These are phyloP conservation scores for Lentinula lateritia DNA, from an alignment of 768 basidiomycete genomes.

Conservation along the genomic window DNA sequence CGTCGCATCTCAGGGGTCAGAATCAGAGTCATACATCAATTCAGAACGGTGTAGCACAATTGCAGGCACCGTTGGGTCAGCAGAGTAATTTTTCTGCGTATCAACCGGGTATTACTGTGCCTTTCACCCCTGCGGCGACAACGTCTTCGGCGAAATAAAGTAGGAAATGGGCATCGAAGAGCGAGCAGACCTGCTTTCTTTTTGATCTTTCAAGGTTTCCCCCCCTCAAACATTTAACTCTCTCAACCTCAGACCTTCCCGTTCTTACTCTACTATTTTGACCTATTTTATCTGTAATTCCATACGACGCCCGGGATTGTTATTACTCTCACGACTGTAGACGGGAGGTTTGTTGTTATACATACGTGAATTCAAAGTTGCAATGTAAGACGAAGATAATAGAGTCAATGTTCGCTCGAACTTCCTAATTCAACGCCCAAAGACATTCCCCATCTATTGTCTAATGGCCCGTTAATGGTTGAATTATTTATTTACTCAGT, in stretches of 20 bases:
- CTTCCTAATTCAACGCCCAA: too few relatives aligned
- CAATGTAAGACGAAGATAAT: too few relatives aligned
- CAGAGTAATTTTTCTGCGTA: slow-evolving; percentile 3
- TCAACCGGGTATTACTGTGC: background rate
- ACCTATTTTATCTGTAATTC: background rate
- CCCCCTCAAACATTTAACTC: too few relatives aligned
- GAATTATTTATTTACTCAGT: too few relatives aligned
- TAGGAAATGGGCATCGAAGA: background rate
- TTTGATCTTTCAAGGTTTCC: too few relatives aligned
- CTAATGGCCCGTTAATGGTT: too few relatives aligned
- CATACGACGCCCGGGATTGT: background rate
- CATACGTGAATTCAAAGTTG: too few relatives aligned
- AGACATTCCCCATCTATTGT: too few relatives aligned
- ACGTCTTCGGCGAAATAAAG: background rate
- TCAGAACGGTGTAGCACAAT: background rate
- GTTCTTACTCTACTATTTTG: background rate
- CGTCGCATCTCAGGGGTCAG: background rate
- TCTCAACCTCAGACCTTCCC: too few relatives aligned
- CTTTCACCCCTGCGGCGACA: background rate
- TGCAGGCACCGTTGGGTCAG: background rate
- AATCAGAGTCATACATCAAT: background rate
- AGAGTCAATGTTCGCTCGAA: too few relatives aligned
- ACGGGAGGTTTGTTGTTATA: too few relatives aligned
- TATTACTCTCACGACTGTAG: background rate
- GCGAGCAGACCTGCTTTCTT: background rate